phyloP scores from a whole-genome alignment of 192 early-diverging fungal species.

The Podila epigama region DNA sequence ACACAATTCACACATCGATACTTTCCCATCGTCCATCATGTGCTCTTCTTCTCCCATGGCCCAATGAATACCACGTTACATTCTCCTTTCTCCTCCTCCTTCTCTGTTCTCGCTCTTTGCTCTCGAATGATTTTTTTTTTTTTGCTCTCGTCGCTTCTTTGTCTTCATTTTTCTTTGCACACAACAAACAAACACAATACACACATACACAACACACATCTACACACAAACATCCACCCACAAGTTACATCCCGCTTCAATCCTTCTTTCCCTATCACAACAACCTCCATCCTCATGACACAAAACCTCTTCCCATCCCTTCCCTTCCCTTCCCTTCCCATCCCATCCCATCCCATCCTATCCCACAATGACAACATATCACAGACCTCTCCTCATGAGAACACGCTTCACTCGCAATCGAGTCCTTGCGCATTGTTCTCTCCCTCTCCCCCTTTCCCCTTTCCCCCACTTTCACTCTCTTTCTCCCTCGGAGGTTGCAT shows the following conservation, averaged over 20 bases:
- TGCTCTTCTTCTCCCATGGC: not conserved
- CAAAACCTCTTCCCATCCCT: not conserved
- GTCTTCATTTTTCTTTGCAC: not conserved
- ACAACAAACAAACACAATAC: not conserved
- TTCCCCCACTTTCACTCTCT: no score
- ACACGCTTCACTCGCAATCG: no score
- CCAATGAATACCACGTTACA: no score
- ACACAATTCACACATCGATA: no score
- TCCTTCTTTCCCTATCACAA: not conserved
- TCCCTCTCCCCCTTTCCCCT: no score
- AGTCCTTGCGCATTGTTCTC: no score
- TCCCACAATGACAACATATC: not conserved
- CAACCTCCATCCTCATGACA: not conserved
- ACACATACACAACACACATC: not conserved
- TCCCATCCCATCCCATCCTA: not conserved
- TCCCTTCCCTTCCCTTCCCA: not conserved
- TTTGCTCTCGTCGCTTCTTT: not conserved
- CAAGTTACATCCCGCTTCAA: no score
- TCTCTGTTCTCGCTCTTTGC: not conserved
- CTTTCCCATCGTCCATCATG: constrained; percentile 2
- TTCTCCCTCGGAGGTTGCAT: no score
- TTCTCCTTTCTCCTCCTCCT: not conserved
- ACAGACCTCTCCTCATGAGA: no score
- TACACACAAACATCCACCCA: not conserved
- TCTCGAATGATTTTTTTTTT: not conserved